These are phyloP conservation scores for Cercospora zeae-maydis DNA, from an alignment of 2,329 filamentous ascomycete species.

Conservation along the genomic window DNA sequence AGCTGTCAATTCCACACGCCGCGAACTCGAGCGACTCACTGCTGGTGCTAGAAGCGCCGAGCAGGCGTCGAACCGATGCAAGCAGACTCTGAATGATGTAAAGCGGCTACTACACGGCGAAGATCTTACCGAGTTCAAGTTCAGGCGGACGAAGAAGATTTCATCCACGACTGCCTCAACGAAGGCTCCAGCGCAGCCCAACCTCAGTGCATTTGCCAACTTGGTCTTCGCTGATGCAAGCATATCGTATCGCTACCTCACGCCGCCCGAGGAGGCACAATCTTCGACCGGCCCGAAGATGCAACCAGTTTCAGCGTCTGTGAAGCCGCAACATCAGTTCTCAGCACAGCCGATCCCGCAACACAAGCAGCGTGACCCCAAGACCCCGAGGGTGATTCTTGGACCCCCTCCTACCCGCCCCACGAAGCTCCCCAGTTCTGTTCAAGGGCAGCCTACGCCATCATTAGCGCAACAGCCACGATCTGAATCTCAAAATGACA, in stretches of 20 bases:
- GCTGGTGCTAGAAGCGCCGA: conserved; percentile 60
- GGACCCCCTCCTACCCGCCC: not conserved
- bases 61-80: conserved; percentile 61
- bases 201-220: conserved; percentile 52
- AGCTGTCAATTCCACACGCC: conserved; percentile 29
- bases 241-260: conserved; percentile 37
- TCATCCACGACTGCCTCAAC: conserved; percentile 10
- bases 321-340: not conserved
- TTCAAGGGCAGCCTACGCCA: not conserved
- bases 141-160: conserved; percentile 37
- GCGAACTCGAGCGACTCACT: conserved; percentile 65
- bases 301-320: not conserved
- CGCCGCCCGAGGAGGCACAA: conserved; percentile 25
- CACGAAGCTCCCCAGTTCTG: not conserved
- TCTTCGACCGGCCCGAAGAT: not conserved
- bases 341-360: not conserved
- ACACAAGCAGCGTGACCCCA: conserved; percentile 1
- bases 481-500: not conserved
- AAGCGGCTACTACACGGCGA: conserved; percentile 68
- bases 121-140: conserved; percentile 63
- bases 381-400: not conserved
- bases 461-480: not conserved
- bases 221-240: conserved; percentile 49
- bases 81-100: conserved; percentile 70
- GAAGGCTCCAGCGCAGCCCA: conserved; percentile 19